Evolutionary conservation across 345 rosid genomes (phyloP).

Genomic region (Reutealis trisperma): DNA sequence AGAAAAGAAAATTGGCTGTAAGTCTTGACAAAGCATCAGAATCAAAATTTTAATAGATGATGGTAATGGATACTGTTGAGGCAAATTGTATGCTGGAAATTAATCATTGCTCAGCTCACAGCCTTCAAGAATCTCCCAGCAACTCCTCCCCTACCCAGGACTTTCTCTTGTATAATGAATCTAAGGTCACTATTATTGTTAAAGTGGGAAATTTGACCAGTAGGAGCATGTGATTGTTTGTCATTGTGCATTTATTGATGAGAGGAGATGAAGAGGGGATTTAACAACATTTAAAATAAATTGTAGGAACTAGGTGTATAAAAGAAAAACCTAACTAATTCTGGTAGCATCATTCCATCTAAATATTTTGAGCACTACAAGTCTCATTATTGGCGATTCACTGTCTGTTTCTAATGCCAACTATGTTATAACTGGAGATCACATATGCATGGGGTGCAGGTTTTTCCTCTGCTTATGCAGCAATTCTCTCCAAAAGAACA

Average conservation of each 20-base stretch:
- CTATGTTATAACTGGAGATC: neutral
- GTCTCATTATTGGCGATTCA: neutral
- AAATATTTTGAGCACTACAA: neutral
- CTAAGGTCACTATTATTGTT: neutral
- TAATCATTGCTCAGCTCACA: neutral
- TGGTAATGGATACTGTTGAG: neutral
- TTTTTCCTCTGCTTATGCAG: slow-evolving; percentile 61
- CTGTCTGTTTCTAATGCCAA: neutral
- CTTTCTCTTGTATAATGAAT: neutral
- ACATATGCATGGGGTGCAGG: slow-evolving; percentile 44
- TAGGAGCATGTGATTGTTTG: neutral
- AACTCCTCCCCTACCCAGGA: neutral
- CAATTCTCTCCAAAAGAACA: slow-evolving; percentile 60
- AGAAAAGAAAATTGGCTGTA: neutral
- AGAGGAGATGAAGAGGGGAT: neutral
- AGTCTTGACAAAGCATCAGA: neutral
- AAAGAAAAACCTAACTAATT: neutral
- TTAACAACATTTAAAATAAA: neutral
- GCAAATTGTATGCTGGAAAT: neutral
- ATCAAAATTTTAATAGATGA: neutral
- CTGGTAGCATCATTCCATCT: neutral
- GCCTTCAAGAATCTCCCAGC: neutral
- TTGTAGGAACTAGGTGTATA: neutral
- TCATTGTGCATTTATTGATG: neutral
- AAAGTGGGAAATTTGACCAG: neutral